Evolutionary conservation across 106 monocot genomes (phyloP).

Genomic region (Posidonia australis): DNA sequence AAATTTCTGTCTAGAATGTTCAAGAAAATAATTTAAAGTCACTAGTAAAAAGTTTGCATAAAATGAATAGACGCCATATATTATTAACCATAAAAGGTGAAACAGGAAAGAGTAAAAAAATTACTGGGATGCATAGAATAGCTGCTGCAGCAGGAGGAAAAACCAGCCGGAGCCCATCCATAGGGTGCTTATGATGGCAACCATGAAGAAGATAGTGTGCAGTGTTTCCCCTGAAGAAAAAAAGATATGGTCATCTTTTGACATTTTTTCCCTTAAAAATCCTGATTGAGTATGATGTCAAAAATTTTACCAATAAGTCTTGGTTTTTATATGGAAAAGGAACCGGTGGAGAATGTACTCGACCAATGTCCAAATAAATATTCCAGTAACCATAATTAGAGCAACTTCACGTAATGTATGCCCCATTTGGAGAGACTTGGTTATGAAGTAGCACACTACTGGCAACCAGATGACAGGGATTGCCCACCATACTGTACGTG

Average conservation of each 20-base stretch:
- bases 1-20: no score
- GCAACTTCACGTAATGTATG: slow-evolving; percentile 26
- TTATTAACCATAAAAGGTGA: background rate
- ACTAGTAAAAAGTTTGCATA: no score
- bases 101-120: background rate
- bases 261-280: background rate
- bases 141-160: slow-evolving; percentile 80
- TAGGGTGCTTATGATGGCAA: slow-evolving; percentile 88
- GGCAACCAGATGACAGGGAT: slow-evolving; percentile 77
- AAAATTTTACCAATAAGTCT: slow-evolving; percentile 48
- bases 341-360: slow-evolving; percentile 78
- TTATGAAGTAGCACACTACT: slow-evolving; percentile 46
- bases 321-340: slow-evolving; percentile 81
- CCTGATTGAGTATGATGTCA: background rate
- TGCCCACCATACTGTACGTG: slow-evolving; percentile 68
- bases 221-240: slow-evolving; percentile 57
- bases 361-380: slow-evolving; percentile 61
- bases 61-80: no score
- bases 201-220: slow-evolving; percentile 81
- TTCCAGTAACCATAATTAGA: slow-evolving; percentile 33
- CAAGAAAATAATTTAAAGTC: no score
- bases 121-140: slow-evolving; percentile 60
- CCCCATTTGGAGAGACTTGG: slow-evolving; percentile 39
- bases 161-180: slow-evolving; percentile 85
- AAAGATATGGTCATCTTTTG: background rate